Conservation (phyloP, 371 early-diverging fungal species). For the Cokeromyces recurvatus region DNA sequence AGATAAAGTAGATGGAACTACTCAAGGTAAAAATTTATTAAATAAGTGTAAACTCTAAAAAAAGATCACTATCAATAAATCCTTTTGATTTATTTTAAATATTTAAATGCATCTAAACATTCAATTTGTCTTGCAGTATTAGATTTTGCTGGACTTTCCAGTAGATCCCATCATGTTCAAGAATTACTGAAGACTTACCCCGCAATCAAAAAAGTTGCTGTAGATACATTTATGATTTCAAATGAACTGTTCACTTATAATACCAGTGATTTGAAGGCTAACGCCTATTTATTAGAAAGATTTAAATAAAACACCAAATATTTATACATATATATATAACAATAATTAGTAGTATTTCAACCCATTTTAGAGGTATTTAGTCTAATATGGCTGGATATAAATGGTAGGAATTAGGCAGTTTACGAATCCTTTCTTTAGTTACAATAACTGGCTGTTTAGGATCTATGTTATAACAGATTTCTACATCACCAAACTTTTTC, state of each 20-base stretch:
- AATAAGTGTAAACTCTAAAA: constrained; percentile 6
- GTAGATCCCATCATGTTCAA: constrained; percentile 6
- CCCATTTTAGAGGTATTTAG: background rate
- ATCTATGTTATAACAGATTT: constrained; percentile 11
- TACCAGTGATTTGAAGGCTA: constrained; percentile 1
- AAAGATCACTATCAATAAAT: constrained; percentile 6
- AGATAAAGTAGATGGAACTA: constrained; percentile 13
- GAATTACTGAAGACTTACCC: constrained; percentile 7
- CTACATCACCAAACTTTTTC: constrained; percentile 1
- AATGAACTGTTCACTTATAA: constrained; percentile 7
- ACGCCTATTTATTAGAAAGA: constrained; percentile 2
- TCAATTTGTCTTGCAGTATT: constrained; percentile 8
- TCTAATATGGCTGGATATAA: constrained; percentile 4
- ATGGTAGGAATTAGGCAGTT: constrained; percentile 1
- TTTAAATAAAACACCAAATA: no score
- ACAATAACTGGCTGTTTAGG: constrained; percentile 9
- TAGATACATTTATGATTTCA: constrained; percentile 5
- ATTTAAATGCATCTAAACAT: constrained; percentile 8
- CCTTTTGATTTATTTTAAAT: constrained; percentile 15
- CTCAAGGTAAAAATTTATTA: constrained; percentile 3
- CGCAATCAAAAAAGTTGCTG: constrained; percentile 3
- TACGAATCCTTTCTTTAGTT: constrained; percentile 4
- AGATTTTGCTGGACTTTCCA: constrained; percentile 17
- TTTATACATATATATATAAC: background rate
- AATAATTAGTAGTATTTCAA: background rate